Percentiles rank a stretch among this genome's conserved stretches.
Evolutionary conservation across 169 alveolate species (phyloP).

Genomic region (Fabrea salina): DNA sequence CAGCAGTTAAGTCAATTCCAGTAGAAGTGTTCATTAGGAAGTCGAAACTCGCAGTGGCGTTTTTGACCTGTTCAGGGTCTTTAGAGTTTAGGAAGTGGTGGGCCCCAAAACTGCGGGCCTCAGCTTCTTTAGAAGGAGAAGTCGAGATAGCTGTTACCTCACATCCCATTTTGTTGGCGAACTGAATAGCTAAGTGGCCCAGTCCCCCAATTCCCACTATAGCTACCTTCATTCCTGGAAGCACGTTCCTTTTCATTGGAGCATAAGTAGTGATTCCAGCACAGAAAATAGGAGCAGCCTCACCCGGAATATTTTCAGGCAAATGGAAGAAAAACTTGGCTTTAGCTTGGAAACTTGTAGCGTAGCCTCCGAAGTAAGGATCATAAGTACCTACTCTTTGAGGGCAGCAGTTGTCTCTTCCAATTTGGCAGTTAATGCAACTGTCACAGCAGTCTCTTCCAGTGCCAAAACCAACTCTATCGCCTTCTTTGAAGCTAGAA

Average conservation of each 20-base stretch:
- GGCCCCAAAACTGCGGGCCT: slow-evolving; percentile 6
- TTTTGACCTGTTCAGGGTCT: not conserved
- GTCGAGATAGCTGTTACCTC: slow-evolving; percentile 34
- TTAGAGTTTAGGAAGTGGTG: not conserved
- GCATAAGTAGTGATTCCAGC: slow-evolving; percentile 81
- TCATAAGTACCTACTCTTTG: not conserved
- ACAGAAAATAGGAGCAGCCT: slow-evolving; percentile 80
- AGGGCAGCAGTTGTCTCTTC: slow-evolving; percentile 63
- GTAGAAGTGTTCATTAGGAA: not conserved
- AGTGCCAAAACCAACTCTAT: slow-evolving; percentile 74
- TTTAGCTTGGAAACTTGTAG: slow-evolving; percentile 68
- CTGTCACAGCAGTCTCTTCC: slow-evolving; percentile 48
- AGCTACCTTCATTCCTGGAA: slow-evolving; percentile 67
- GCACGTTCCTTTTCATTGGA: slow-evolving; percentile 54
- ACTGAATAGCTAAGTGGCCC: slow-evolving; percentile 85
- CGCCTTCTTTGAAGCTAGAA: slow-evolving; percentile 69
- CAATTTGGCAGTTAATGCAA: slow-evolving; percentile 65
- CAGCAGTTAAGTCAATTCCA: not conserved
- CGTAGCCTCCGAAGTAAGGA: slow-evolving; percentile 77
- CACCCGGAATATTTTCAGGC: slow-evolving; percentile 62
- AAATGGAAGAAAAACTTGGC: slow-evolving; percentile 59
- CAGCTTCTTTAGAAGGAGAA: not conserved
- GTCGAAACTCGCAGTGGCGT: not conserved
- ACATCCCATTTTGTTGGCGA: slow-evolving; percentile 31
- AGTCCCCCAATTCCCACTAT: slow-evolving; percentile 86